Conservation (phyloP, 2,329 filamentous ascomycete genomes). For the Beauveria australis region DNA sequence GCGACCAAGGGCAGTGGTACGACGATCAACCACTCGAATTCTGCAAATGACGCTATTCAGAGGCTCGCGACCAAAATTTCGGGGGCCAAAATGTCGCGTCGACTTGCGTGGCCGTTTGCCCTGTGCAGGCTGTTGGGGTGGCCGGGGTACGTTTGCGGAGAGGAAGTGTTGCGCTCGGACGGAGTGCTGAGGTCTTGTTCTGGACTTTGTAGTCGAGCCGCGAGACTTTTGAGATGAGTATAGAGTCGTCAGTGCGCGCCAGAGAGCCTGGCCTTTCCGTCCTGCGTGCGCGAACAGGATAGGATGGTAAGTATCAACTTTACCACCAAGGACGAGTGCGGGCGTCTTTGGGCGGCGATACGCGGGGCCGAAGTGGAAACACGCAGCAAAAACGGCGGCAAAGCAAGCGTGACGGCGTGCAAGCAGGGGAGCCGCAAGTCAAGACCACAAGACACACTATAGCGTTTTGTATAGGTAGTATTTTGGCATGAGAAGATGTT, state of each 20-base stretch:
- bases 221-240: not conserved
- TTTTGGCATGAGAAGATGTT: not conserved
- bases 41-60: no score
- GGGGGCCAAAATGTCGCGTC: no score
- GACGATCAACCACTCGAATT: no score
- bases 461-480: not conserved
- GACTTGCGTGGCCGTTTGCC: not conserved
- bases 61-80: no score
- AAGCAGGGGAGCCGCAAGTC: not conserved
- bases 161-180: not conserved
- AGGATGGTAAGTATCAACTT: no score
- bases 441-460: not conserved
- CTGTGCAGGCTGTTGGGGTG: not conserved
- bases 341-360: not conserved
- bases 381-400: not conserved
- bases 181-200: not conserved
- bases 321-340: not conserved
- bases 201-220: not conserved
- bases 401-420: not conserved
- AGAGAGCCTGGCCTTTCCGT: no score
- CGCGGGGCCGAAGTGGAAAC: constrained; percentile 5
- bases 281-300: no score
- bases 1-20: no score
- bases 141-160: not conserved
- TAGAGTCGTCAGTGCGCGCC: not conserved